A percentile compares a stretch with the other conserved stretches of the same genome.
Conservation (phyloP, 2,329 filamentous ascomycete species). For the Phyllosticta citribraziliensis region DNA sequence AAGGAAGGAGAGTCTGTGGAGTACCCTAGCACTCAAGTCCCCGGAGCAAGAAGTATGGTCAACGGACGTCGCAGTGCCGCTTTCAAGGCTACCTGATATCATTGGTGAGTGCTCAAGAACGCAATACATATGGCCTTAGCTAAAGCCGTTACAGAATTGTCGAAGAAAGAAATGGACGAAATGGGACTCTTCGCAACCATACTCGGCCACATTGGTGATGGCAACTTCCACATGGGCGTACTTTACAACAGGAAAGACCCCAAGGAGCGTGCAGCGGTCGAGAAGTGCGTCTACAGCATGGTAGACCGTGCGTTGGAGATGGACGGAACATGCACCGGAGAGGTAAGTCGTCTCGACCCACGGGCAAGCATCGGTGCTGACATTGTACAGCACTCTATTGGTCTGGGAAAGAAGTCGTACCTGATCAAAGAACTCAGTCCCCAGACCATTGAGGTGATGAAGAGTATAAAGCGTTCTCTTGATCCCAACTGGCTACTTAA, state of each 20-base stretch:
- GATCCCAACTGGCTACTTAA: slow-evolving; percentile 88
- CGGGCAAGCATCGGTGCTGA: not conserved
- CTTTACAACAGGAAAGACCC: slow-evolving; percentile 68
- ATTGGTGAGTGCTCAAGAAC: slow-evolving; percentile 35
- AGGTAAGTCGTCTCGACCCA: slow-evolving; percentile 27
- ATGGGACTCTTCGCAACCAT: slow-evolving; percentile 80
- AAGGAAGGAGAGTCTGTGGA: slow-evolving; percentile 51
- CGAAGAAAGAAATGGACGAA: slow-evolving; percentile 81
- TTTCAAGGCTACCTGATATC: slow-evolving; percentile 53
- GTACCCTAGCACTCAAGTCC: slow-evolving; percentile 46
- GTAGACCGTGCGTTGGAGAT: slow-evolving; percentile 82
- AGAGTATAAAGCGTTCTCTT: slow-evolving; percentile 67
- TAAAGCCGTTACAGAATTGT: slow-evolving; percentile 51
- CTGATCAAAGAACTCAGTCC: slow-evolving; percentile 69
- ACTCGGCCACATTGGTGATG: slow-evolving; percentile 83
- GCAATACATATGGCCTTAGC: not conserved
- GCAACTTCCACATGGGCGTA: slow-evolving; percentile 90
- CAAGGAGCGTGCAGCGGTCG: slow-evolving; percentile 63
- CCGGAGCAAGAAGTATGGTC: slow-evolving; percentile 51
- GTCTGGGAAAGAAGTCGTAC: slow-evolving; percentile 75
- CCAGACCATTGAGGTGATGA: slow-evolving; percentile 77
- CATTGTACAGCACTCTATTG: slow-evolving; percentile 53
- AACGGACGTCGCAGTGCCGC: slow-evolving; percentile 51
- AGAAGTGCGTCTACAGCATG: slow-evolving; percentile 80
- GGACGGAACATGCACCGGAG: slow-evolving; percentile 88